phyloP scores from a whole-genome alignment of 225 moss, liverwort and hornwort species.

The Sphagnum contortum region DNA sequence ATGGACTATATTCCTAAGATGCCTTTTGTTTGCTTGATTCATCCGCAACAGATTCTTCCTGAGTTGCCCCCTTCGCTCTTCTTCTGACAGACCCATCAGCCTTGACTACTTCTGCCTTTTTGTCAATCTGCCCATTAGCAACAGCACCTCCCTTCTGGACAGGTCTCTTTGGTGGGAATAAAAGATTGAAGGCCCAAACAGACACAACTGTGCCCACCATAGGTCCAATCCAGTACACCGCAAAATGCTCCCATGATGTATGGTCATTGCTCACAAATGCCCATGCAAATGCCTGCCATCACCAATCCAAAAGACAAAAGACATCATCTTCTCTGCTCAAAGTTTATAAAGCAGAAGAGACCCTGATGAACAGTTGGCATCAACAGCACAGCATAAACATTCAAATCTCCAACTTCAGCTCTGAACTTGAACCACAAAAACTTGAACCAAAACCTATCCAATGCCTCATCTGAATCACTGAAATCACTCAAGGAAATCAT shows the following conservation, averaged over 20 bases:
- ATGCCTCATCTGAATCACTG: no score
- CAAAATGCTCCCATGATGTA: constrained; percentile 52
- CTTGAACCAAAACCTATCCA: no score
- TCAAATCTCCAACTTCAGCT: no score
- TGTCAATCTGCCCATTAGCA: no score
- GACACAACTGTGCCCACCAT: constrained; percentile 46
- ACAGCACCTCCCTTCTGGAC: constrained; percentile 7
- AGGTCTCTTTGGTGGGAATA: constrained; percentile 14
- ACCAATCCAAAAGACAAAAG: background rate
- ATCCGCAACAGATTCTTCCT: constrained; percentile 1
- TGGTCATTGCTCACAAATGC: constrained; percentile 40
- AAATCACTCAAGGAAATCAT: no score
- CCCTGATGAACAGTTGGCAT: background rate
- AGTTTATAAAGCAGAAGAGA: background rate
- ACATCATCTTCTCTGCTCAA: background rate
- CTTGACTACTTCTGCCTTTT: constrained; percentile 5
- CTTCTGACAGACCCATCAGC: constrained; percentile 3
- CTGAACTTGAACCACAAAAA: no score
- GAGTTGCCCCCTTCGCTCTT: constrained; percentile 3
- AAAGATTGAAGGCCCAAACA: constrained; percentile 35
- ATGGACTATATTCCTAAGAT: constrained; percentile 9
- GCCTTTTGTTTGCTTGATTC: constrained; percentile 27
- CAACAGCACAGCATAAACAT: background rate
- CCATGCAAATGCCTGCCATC: constrained; percentile 68
- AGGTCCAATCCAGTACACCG: constrained; percentile 73